A percentile compares a stretch with the other conserved stretches of the same genome.
Evolutionary conservation across 495 filamentous ascomycete genomes (phyloP).

Genomic region (Aspergillus cristatus): DNA sequence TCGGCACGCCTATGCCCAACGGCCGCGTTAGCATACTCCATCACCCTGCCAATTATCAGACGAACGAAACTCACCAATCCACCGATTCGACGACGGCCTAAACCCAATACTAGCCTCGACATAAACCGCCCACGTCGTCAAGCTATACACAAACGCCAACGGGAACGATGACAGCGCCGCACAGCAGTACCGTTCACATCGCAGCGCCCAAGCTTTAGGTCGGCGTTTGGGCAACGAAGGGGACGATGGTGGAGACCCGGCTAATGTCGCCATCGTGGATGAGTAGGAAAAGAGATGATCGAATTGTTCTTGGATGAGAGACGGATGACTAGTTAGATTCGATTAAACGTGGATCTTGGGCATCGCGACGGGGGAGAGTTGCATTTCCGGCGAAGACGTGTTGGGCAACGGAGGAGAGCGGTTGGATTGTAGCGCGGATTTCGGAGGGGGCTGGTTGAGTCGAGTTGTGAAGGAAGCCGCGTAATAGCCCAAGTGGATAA

Average conservation of each 20-base stretch:
- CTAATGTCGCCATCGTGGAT: conserved; percentile 32
- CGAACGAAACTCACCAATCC: conserved; percentile 57
- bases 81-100: conserved; percentile 41
- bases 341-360: no score
- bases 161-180: conserved; percentile 74
- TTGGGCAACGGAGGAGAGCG: no score
- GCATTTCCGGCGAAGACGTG: no score
- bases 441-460: no score
- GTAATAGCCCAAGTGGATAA: no score
- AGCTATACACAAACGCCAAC: conserved; percentile 75
- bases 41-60: background rate
- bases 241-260: conserved; percentile 34
- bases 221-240: conserved; percentile 42
- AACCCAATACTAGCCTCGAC: conserved; percentile 72
- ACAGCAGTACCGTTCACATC: conserved; percentile 80
- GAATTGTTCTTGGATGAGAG: no score
- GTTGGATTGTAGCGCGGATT: no score
- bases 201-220: conserved; percentile 57
- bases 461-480: no score
- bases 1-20: conserved; percentile 25
- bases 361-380: conserved; percentile 10
- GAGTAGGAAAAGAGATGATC: background rate
- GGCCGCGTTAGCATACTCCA: background rate
- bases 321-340: no score
- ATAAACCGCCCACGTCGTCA: conserved; percentile 86